These are phyloP conservation scores for Dioszegia crocea DNA, from an alignment of 768 basidiomycete species.

Conservation along the genomic window DNA sequence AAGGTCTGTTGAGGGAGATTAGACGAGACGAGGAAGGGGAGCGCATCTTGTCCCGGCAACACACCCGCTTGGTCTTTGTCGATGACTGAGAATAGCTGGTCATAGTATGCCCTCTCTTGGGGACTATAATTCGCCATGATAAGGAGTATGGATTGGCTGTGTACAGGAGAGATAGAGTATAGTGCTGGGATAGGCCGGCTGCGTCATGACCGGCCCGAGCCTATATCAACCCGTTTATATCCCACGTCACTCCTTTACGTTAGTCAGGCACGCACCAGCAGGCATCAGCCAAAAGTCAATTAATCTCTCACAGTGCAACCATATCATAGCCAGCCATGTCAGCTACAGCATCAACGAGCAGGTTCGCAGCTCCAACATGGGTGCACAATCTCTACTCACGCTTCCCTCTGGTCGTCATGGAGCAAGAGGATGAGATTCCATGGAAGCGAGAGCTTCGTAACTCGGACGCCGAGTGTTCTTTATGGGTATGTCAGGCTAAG, in stretches of 20 bases:
- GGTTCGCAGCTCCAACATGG: conserved; percentile 33
- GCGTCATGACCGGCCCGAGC: too few relatives aligned
- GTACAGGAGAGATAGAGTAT: neutral
- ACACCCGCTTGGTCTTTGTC: conserved; percentile 46
- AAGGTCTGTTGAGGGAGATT: conserved; percentile 71
- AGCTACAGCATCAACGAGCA: neutral
- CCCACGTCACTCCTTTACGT: too few relatives aligned
- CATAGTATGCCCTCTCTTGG: conserved; percentile 47
- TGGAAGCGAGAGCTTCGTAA: conserved; percentile 11
- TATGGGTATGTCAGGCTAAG: conserved; percentile 27
- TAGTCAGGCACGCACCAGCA: neutral
- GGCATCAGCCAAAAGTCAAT: neutral
- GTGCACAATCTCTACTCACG: conserved; percentile 29
- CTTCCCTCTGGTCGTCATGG: conserved; percentile 34
- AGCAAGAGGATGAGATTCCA: conserved; percentile 29
- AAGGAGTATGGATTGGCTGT: neutral
- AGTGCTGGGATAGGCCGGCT: too few relatives aligned
- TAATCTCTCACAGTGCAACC: neutral
- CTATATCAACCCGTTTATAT: too few relatives aligned
- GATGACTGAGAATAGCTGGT: conserved; percentile 42
- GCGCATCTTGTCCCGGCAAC: conserved; percentile 75
- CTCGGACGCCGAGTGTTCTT: conserved; percentile 7
- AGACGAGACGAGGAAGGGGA: conserved; percentile 77
- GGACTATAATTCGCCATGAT: conserved; percentile 17
- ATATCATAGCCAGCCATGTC: neutral